Conservation (phyloP, 768 basidiomycete genomes). For the Russula abietina region DNA sequence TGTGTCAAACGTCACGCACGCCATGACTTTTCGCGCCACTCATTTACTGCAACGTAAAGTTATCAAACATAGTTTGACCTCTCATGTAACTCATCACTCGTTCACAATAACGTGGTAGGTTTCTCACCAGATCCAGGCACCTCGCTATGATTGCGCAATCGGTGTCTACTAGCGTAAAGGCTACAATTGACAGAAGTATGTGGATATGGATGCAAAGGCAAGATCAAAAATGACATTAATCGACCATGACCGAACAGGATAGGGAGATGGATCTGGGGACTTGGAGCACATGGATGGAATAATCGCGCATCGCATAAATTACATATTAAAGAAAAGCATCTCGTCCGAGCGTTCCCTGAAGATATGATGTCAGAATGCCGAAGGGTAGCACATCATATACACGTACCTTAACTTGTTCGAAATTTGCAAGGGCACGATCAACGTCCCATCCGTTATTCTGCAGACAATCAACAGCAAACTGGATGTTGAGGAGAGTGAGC, state of each 20-base stretch:
- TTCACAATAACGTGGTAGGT: background rate
- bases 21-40: no score
- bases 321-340: conserved; percentile 28
- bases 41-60: background rate
- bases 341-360: conserved; percentile 27
- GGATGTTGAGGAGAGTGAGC: conserved; percentile 71
- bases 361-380: conserved; percentile 4
- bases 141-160: background rate
- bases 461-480: conserved; percentile 80
- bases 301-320: background rate
- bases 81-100: background rate
- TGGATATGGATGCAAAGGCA: conserved; percentile 2
- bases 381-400: conserved; percentile 51
- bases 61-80: background rate
- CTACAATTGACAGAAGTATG: conserved; percentile 10
- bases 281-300: background rate
- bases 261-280: background rate
- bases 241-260: conserved; percentile 1
- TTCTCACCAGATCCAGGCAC: background rate
- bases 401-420: conserved; percentile 76
- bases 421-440: conserved; percentile 74
- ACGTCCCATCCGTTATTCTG: conserved; percentile 81
- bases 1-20: no score
- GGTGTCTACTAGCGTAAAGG: background rate
- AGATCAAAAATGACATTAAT: conserved; percentile 12